phyloP scores from a whole-genome alignment of 2,329 filamentous ascomycete genomes.

The Phyllachora maydis region DNA sequence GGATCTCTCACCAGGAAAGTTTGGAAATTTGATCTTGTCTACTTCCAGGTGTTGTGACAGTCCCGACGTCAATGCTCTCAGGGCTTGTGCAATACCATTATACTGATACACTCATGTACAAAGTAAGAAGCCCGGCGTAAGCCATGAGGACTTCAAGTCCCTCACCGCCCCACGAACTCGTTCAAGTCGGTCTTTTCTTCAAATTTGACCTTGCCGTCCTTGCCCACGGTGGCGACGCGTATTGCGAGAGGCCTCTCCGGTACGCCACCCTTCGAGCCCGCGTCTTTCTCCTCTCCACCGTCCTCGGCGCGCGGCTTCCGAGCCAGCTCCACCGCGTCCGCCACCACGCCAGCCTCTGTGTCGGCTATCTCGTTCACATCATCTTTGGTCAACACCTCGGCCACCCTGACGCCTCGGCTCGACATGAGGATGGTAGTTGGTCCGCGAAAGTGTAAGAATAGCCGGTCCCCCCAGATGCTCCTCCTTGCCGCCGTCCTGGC shows the following conservation, averaged over 20 bases:
- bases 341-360: conserved; percentile 49
- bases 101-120: no score
- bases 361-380: conserved; percentile 87
- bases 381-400: conserved; percentile 54
- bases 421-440: conserved; percentile 75
- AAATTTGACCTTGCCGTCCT: conserved; percentile 47
- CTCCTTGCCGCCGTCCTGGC: conserved; percentile 59
- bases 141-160: no score
- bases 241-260: conserved; percentile 20
- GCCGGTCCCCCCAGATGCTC: conserved; percentile 80
- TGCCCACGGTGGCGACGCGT: conserved; percentile 32
- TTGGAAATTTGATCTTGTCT: no score
- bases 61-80: no score
- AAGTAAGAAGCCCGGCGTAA: no score
- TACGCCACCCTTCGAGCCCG: conserved; percentile 8
- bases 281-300: conserved; percentile 7
- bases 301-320: conserved; percentile 13
- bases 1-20: no score
- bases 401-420: conserved; percentile 60
- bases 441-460: conserved; percentile 80
- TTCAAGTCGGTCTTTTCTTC: conserved; percentile 36
- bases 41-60: no score
- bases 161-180: conserved; percentile 24
- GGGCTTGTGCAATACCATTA: no score
- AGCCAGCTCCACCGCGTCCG: conserved; percentile 31